A percentile compares a stretch with the other conserved stretches of the same genome.
Conservation (phyloP, 148 eudicot genomes). For the Silene latifolia region DNA sequence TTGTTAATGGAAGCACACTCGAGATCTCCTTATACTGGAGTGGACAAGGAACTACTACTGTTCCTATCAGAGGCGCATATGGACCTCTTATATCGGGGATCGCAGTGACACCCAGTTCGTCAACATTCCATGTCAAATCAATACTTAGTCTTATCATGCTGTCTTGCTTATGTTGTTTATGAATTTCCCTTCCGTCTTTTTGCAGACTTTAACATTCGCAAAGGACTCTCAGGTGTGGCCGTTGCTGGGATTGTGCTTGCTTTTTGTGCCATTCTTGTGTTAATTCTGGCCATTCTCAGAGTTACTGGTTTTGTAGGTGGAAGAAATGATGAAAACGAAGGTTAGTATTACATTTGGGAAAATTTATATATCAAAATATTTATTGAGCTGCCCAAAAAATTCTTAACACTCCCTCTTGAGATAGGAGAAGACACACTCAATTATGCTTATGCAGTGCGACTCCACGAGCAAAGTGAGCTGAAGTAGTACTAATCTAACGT, state of each 20-base stretch:
- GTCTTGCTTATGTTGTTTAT: not conserved
- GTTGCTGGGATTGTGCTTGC: slow-evolving; percentile 53
- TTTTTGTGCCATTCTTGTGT: slow-evolving; percentile 35
- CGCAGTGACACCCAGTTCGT: slow-evolving; percentile 76
- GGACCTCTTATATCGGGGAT: slow-evolving; percentile 92
- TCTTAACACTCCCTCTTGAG: too few relatives aligned
- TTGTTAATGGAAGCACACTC: slow-evolving; percentile 55
- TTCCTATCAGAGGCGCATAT: slow-evolving; percentile 59
- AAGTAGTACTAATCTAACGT: too few relatives aligned
- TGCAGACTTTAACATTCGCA: slow-evolving; percentile 45
- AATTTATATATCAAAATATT: too few relatives aligned
- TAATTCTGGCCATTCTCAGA: slow-evolving; percentile 37
- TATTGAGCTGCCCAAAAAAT: too few relatives aligned
- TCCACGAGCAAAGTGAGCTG: too few relatives aligned
- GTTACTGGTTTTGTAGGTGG: slow-evolving; percentile 43
- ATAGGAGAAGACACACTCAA: too few relatives aligned
- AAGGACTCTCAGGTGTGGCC: slow-evolving; percentile 51
- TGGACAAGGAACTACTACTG: slow-evolving; percentile 67
- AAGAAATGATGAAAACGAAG: slow-evolving; percentile 34
- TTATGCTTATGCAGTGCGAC: too few relatives aligned
- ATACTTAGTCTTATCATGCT: not conserved
- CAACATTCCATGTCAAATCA: not conserved
- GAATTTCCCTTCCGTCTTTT: not conserved
- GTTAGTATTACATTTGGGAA: not conserved
- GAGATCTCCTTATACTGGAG: slow-evolving; percentile 76